Base-by-base conservation (phyloP, 495 filamentous ascomycete species). In the Bathelium albidoporum region DNA sequence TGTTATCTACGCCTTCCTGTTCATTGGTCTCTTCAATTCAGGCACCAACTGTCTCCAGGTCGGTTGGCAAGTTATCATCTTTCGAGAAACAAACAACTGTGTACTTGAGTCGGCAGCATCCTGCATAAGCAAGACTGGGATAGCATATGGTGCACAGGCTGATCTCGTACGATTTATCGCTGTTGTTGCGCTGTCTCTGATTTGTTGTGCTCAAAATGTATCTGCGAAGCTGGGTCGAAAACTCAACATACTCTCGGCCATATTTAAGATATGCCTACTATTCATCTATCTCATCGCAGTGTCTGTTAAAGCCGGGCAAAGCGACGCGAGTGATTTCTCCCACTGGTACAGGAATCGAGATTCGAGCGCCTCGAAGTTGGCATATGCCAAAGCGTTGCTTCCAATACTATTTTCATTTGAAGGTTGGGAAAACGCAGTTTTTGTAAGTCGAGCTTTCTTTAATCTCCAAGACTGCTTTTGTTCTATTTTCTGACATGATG, bases 341-440 rank as follows among this genome's bases (percentile, higher is more conserved):
- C 36, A 41, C 36, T 41, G 36, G 36, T 41, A 41, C 36, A 41
- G 16, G 36, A 16, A 41, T 16, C 2, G 29, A 45, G 14, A 32
- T 61, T n/a, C 7, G 52, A n/a, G 7, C 7, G 7, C 5, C 7
- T 58, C 22, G n/a, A 58, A 31, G n/a, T 31, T 60, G 18, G 52
- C 24, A 10, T 60, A 12, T 36, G 62, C 62, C 2, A 36, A 31
- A 28, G 62, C 20, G 2, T 2, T 64, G 20, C n/a, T 64, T 7
- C 12, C 34, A 12, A 36, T 64, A 11, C 18, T 64, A 2, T 64
- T 64, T 43, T 59, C 44, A 28, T 64, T 32, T 29, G 7, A 28
- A 14, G 62, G 62, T 5, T 64, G 62, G 62, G 62, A 64, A 43
- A 64, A 64, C 20, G 62, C 62, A 11, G 59, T 14, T 34, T 64